Percentiles rank a stretch among this genome's conserved stretches.
Conservation (phyloP, 73 alveolate species). For the Tetrahymena thermophila region DNA sequence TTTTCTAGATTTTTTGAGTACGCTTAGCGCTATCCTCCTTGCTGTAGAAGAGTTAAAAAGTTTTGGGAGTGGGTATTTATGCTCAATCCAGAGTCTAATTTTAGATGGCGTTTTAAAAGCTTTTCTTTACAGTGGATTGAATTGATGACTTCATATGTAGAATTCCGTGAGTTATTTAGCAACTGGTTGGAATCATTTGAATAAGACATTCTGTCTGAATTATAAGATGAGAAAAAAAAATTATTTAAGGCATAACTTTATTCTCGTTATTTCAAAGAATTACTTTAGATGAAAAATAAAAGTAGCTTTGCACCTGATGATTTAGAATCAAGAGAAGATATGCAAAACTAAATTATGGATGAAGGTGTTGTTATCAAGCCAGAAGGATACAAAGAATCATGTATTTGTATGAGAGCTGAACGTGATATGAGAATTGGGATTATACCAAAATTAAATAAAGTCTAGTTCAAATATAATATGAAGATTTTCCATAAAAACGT, state of each 20-base stretch:
- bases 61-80: background rate
- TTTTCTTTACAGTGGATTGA: background rate
- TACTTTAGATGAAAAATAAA: background rate
- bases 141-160: background rate
- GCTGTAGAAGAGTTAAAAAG: background rate
- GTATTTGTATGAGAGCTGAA: background rate
- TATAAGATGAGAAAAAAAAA: background rate
- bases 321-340: background rate
- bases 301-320: background rate
- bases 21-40: background rate
- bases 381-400: background rate
- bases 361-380: background rate
- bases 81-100: constrained; percentile 1
- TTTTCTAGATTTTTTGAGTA: background rate
- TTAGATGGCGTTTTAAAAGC: background rate
- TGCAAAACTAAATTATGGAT: background rate
- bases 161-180: background rate
- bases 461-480: background rate
- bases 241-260: background rate
- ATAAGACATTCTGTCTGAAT: background rate
- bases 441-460: background rate
- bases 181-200: background rate
- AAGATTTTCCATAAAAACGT: background rate
- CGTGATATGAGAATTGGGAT: background rate
- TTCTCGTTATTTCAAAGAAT: background rate